These are phyloP conservation scores for Teunomyces lycoperdinae DNA, from an alignment of 805 yeast species.

Conservation along the genomic window DNA sequence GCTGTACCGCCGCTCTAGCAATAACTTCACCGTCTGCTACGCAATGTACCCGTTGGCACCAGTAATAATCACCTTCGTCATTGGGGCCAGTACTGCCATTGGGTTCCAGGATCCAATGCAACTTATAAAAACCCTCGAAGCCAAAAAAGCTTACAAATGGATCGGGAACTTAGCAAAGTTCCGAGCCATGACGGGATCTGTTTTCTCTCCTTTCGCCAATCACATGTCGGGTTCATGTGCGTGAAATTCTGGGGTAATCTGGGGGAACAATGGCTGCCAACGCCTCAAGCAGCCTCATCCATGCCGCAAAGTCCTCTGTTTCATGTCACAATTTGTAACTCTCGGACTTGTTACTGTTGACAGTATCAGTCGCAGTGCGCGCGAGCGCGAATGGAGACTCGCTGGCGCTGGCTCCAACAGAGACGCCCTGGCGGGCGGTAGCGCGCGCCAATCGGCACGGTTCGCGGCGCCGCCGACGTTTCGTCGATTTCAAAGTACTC, in stretches of 20 bases:
- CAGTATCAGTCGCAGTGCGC: background rate
- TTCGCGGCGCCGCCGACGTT: background rate
- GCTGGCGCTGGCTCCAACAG: background rate
- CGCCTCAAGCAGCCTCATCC: background rate
- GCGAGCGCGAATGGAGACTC: background rate
- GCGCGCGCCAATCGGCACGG: background rate
- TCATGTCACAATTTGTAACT: background rate
- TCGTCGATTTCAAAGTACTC: background rate
- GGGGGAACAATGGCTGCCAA: background rate
- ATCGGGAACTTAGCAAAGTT: background rate
- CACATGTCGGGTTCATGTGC: background rate
- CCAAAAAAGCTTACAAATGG: too few relatives aligned
- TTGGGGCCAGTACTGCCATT: background rate
- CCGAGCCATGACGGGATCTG: background rate
- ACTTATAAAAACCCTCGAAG: too few relatives aligned
- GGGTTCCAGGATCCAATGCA: too few relatives aligned
- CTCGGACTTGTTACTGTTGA: background rate
- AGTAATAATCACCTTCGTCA: conserved; percentile 32
- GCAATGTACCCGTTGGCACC: conserved; percentile 58
- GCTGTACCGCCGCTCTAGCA: conserved; percentile 37
- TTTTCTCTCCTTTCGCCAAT: too few relatives aligned
- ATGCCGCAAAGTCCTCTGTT: background rate
- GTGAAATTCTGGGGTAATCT: background rate
- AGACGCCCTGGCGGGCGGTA: background rate
- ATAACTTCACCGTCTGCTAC: conserved; percentile 41